Evolutionary conservation across 768 basidiomycete species (phyloP).

Genomic region (Crassisporium funariophilum): DNA sequence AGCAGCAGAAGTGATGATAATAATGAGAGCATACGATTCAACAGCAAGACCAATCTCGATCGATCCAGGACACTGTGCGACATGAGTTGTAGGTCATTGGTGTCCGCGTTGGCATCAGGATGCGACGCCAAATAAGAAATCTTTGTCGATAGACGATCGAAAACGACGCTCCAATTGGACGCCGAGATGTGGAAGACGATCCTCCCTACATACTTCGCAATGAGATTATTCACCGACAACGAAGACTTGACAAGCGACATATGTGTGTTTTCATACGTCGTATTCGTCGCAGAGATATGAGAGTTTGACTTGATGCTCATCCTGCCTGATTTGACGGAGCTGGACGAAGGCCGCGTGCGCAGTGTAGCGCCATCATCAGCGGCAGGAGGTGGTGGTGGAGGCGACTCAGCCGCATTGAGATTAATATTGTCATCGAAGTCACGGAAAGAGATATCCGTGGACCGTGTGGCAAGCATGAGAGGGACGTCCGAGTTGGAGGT

Average conservation of each 20-base stretch:
- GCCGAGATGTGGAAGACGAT: slow-evolving; percentile 87
- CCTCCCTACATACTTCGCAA: slow-evolving; percentile 72
- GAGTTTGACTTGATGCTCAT: slow-evolving; percentile 42
- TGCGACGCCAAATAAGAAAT: slow-evolving; percentile 63
- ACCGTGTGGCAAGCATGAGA: slow-evolving; percentile 56
- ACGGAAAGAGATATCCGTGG: slow-evolving; percentile 65
- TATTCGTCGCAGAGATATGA: slow-evolving; percentile 38
- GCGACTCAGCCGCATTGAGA: slow-evolving; percentile 8
- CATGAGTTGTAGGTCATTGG: slow-evolving; percentile 76
- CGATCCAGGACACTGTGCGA: slow-evolving; percentile 77
- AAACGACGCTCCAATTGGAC: slow-evolving; percentile 83
- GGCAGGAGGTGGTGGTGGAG: slow-evolving; percentile 1
- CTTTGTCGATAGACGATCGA: slow-evolving; percentile 66
- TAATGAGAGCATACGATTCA: slow-evolving; percentile 55
- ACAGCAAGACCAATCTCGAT: slow-evolving; percentile 62
- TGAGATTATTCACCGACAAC: slow-evolving; percentile 57
- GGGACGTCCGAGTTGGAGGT: slow-evolving; percentile 60
- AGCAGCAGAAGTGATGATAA: slow-evolving; percentile 2
- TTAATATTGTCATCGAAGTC: slow-evolving; percentile 62
- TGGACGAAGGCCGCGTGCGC: slow-evolving; percentile 45
- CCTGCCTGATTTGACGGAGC: slow-evolving; percentile 38
- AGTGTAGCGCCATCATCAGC: slow-evolving; percentile 23
- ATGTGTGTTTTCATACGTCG: slow-evolving; percentile 63
- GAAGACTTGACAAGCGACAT: slow-evolving; percentile 59
- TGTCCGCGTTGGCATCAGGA: slow-evolving; percentile 52